Evolutionary conservation across 805 yeast genomes (phyloP).

Genomic region (Ogataea naganishii): DNA sequence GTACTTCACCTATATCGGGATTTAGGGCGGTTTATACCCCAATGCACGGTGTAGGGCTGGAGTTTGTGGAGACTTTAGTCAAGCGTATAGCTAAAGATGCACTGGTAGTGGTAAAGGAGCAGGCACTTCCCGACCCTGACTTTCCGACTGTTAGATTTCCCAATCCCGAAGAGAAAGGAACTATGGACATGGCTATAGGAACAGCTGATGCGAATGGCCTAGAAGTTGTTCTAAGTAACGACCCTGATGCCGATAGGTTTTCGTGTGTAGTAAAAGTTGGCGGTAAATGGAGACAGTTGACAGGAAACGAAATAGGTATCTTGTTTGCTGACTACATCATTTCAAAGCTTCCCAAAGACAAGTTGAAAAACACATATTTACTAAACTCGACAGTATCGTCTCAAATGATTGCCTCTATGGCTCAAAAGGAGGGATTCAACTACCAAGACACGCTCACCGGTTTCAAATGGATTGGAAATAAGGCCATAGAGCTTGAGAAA

Average conservation of each 20-base stretch:
- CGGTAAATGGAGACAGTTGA: conserved; percentile 64
- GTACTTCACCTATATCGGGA: conserved; percentile 19
- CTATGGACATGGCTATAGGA: conserved; percentile 61
- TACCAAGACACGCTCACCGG: conserved; percentile 87
- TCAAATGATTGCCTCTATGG: conserved; percentile 66
- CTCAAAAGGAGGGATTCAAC: conserved; percentile 48
- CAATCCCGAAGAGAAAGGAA: conserved; percentile 94
- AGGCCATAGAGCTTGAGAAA: conserved; percentile 61
- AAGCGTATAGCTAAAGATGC: conserved; percentile 25
- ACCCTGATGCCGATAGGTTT: conserved; percentile 96
- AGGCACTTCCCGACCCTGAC: conserved; percentile 70
- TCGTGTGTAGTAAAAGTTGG: conserved; percentile 59
- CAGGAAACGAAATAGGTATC: conserved; percentile 88
- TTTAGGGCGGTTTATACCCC: conserved; percentile 77
- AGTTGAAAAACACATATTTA: conserved; percentile 37
- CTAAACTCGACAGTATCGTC: conserved; percentile 91
- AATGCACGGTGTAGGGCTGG: conserved; percentile 89
- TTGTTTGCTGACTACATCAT: conserved; percentile 65
- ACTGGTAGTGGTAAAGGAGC: conserved; percentile 46
- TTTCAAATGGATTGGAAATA: conserved; percentile 95
- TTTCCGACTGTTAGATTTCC: conserved; percentile 87
- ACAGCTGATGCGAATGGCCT: conserved; percentile 43
- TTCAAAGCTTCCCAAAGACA: conserved; percentile 17
- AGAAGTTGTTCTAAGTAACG: conserved; percentile 72
- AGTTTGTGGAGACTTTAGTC: conserved; percentile 39